phyloP scores from a whole-genome alignment of 768 basidiomycete genomes.

The Boletus pseudo-olivaceus region DNA sequence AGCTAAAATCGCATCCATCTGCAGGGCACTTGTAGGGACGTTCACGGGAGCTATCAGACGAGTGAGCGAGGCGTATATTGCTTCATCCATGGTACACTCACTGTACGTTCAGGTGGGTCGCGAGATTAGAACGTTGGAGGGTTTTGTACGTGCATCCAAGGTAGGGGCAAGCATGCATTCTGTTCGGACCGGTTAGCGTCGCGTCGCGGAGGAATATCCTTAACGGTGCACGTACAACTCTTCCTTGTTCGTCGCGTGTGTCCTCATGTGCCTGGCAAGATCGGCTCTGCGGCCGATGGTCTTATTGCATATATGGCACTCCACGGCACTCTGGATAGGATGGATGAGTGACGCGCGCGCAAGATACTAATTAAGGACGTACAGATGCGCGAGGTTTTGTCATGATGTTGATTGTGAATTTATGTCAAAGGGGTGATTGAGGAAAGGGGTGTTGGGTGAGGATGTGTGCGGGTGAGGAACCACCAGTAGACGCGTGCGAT shows the following conservation, averaged over 20 bases:
- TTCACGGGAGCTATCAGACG: constrained; percentile 6
- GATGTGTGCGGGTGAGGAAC: not conserved
- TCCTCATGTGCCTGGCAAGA: constrained; percentile 26
- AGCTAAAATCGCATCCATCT: constrained; percentile 10
- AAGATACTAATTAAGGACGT: not conserved
- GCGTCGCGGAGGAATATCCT: not conserved
- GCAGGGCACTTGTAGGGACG: constrained; percentile 16
- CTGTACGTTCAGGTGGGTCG: constrained; percentile 29
- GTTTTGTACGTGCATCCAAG: constrained; percentile 19
- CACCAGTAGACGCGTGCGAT: not conserved
- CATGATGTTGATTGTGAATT: not conserved
- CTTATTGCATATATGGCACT: constrained; percentile 16
- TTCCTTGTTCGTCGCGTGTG: constrained; percentile 23
- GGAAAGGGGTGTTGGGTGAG: not conserved
- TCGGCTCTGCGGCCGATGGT: constrained; percentile 25
- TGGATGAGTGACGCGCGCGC: not conserved
- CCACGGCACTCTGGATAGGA: not conserved
- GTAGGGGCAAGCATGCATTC: constrained; percentile 24
- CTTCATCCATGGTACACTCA: constrained; percentile 13
- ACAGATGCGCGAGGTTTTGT: constrained; percentile 1
- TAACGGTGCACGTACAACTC: constrained; percentile 15
- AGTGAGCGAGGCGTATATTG: not conserved
- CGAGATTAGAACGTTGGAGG: constrained; percentile 28
- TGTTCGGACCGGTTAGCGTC: constrained; percentile 10
- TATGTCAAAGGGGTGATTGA: not conserved